Evolutionary conservation across 129 eudicot genomes (phyloP), one percentile per base, ranked within the genome.

Genomic region (Oenanthe sinensis): DNA sequence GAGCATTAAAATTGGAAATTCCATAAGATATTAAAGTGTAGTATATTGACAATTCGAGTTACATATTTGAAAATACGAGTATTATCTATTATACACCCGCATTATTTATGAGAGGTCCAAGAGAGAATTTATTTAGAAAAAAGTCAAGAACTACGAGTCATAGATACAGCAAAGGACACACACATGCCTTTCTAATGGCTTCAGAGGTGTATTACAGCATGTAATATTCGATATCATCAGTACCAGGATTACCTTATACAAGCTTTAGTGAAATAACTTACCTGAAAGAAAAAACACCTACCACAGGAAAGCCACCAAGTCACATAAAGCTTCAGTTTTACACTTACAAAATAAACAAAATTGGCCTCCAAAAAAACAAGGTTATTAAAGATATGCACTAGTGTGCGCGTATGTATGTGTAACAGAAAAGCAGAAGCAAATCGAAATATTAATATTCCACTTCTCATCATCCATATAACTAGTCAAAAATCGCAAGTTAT

Each of bases 11-110:
- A 44, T 30, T 52, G 22, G 26, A n/a, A 45, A 16, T 60, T 26
- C 40, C 80, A 69, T 71, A 55, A 9, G 79, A 71, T 26, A 71
- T 55, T 54, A 74, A 63, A 19, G 11, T 69, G 28, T 16, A 72
- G 75, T 37, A 5, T n/a, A 5, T 28, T 63, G 39, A 63, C 37
- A 24, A 63, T 28, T 36, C 4, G 10, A 36, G 11, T 26, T 13
- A 30, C 72, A 67, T 67, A 5, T 26, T 65, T 11, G 19, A 13
- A 20, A 20, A 28, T 14, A 58, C 1, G 20, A 65, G 40, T 28
- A 65, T 65, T 58, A 67, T 67, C 72, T 30, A 30, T 67, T 67
- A 5, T 60, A 60, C 28, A 60, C 12, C 36, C 2, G 33, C 68
- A 60, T 9, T 8, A 4, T 58, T 24, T 58, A 58, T 0, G 28